Base-by-base conservation (phyloP, 768 basidiomycete species). In the Leucogyrophana mollusca region DNA sequence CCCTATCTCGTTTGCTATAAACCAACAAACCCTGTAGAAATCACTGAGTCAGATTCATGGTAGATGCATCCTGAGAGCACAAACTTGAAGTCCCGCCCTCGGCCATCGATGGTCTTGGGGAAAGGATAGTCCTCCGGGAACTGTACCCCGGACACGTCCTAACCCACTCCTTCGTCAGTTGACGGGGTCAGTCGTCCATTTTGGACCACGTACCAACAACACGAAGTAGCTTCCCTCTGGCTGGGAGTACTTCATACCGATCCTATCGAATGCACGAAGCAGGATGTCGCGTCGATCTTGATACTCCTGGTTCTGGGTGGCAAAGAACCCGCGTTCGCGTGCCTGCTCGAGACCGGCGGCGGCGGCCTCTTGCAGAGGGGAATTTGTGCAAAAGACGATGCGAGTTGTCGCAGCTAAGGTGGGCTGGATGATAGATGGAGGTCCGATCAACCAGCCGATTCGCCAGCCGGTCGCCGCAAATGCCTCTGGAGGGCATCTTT, bases 401-500 rank as follows among this genome's bases (percentile, higher is more conserved):
- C 96, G 86, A 0, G 94, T 95, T 40, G 81, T 83, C 4, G 92
- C 95, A 7, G 94, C 92, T 22, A 96, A 78, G 13, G 92, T 88
- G 2, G 95, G 92, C 36, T 73, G 71, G 44, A 94, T 88, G 57
- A 98, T 87, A 33, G 79, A 83, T 22, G 77, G 58, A 7, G 94
- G 92, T 14, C 86, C 96, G 56, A 98, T 86, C 7, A 95, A 79
- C 94, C 94, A 98, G 52, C 96, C 95, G 39, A 98, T 81, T 47
- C 95, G 86, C 94, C 94, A 98, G 20, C 96, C 95, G 3, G 95
- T 99, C 4, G 92, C 91, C 11, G 94, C 90, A 66, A 99, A 99
- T 4, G 92, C 83, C 74, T 97, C 93, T 94, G 66, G 13, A 7
- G 18, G 2, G 9, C 11, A 20, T 4, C 5, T 25, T 16, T 35